A percentile compares a stretch with the other conserved stretches of the same genome.
Conservation (phyloP, 2,329 filamentous ascomycete genomes). For the Didymella pomorum region DNA sequence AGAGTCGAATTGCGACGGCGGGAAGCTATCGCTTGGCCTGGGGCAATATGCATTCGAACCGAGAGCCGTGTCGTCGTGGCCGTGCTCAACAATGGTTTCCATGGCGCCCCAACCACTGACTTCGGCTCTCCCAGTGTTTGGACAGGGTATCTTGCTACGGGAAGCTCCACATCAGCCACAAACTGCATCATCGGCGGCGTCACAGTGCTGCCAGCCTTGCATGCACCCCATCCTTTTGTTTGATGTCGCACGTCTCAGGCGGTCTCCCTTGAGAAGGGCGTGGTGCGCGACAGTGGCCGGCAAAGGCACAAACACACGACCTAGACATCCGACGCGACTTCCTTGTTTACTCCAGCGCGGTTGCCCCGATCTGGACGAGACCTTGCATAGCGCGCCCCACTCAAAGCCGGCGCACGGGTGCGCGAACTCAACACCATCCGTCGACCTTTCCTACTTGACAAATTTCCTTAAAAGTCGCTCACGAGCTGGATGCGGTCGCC, state of each 20-base stretch:
- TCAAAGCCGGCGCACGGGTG: slow-evolving; percentile 13
- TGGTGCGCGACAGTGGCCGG: slow-evolving; percentile 13
- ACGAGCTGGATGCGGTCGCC: slow-evolving; percentile 3
- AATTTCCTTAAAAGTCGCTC: slow-evolving; percentile 13
- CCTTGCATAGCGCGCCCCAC: slow-evolving; percentile 15
- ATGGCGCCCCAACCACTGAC: slow-evolving; percentile 30
- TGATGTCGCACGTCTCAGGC: slow-evolving; percentile 30
- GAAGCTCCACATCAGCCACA: slow-evolving; percentile 30
- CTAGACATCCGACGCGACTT: slow-evolving; percentile 8
- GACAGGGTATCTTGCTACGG: slow-evolving; percentile 31
- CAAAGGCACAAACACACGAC: slow-evolving; percentile 8
- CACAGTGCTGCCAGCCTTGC: slow-evolving; percentile 31
- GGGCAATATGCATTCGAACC: slow-evolving; percentile 20
- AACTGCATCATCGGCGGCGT: slow-evolving; percentile 26
- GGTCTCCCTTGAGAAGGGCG: slow-evolving; percentile 7
- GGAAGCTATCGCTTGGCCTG: slow-evolving; percentile 23
- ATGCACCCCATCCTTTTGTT: slow-evolving; percentile 4
- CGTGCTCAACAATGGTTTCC: slow-evolving; percentile 32
- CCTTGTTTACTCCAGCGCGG: slow-evolving; percentile 7
- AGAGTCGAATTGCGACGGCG: slow-evolving; percentile 25
- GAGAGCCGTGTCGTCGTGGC: slow-evolving; percentile 25
- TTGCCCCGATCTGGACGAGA: slow-evolving; percentile 16
- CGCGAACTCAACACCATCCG: slow-evolving; percentile 22
- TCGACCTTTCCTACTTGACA: slow-evolving; percentile 11
- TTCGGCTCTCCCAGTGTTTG: slow-evolving; percentile 20